Evolutionary conservation across 2,329 filamentous ascomycete genomes (phyloP).

Genomic region (Diaporthe citriasiana): DNA sequence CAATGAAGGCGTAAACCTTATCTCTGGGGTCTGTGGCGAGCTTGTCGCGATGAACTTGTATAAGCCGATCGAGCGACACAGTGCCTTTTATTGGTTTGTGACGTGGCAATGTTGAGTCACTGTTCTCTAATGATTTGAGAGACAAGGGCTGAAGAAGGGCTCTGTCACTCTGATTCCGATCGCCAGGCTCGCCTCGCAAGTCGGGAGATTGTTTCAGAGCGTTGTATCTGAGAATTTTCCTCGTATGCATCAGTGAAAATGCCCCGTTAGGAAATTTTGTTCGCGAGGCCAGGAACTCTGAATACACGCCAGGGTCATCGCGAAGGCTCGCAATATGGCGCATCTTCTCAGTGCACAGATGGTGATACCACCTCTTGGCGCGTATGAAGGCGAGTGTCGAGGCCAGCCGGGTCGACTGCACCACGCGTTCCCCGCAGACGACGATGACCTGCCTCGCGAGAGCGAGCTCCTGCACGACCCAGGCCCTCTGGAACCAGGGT

Average conservation of each 20-base stretch:
- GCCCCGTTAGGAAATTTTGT: background rate
- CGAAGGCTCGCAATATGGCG: constrained; percentile 14
- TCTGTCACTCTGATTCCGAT: background rate
- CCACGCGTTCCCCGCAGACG: constrained; percentile 27
- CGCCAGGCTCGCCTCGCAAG: too few relatives aligned
- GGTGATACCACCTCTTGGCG: constrained; percentile 39
- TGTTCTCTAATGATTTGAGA: background rate
- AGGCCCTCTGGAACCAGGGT: constrained; percentile 34
- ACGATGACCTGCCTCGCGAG: constrained; percentile 21
- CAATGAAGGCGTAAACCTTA: constrained; percentile 42
- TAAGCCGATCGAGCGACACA: background rate
- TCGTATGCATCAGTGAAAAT: constrained; percentile 8
- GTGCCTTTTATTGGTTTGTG: background rate
- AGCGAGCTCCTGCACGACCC: constrained; percentile 34
- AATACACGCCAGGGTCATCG: background rate
- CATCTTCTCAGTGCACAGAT: constrained; percentile 40
- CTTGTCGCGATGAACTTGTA: constrained; percentile 28
- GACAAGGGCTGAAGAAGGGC: background rate
- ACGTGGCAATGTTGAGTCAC: background rate
- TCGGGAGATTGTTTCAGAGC: background rate
- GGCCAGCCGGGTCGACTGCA: constrained; percentile 34
- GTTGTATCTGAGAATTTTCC: background rate
- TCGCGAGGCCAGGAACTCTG: constrained; percentile 29
- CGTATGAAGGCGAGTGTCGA: constrained; percentile 28
- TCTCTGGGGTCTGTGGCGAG: constrained; percentile 37